These are phyloP conservation scores for Globisporangium alternatum DNA, from an alignment of 352 stramenopile genomes.

Conservation along the genomic window DNA sequence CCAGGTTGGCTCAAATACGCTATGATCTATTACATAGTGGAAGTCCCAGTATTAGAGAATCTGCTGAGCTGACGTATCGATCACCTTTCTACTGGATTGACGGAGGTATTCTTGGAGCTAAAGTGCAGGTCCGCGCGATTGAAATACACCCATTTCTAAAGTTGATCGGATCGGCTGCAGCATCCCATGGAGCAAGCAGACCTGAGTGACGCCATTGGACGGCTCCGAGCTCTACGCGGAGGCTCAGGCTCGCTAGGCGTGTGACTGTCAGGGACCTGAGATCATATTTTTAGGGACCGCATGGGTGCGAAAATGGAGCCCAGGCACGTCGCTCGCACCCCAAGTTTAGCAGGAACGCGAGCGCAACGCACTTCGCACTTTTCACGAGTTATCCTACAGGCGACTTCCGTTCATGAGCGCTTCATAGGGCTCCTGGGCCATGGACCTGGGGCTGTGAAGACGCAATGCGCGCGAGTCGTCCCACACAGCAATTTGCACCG, in stretches of 20 bases:
- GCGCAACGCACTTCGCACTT: slow-evolving; percentile 10
- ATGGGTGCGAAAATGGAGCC: not conserved
- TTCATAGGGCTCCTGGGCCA: not conserved
- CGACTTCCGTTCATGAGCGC: not conserved
- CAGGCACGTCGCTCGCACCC: not conserved
- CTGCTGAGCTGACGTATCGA: not conserved
- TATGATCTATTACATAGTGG: not conserved
- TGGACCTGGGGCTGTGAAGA: not conserved
- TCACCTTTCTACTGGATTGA: not conserved
- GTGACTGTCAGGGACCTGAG: not conserved
- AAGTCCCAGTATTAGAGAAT: not conserved
- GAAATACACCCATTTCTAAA: not conserved
- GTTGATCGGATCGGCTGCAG: not conserved
- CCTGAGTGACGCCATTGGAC: not conserved
- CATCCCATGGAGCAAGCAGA: not conserved
- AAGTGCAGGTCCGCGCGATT: not conserved
- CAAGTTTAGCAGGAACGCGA: slow-evolving; percentile 10
- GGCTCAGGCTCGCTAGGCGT: not conserved
- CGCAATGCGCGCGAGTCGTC: not conserved
- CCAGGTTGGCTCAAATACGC: not conserved
- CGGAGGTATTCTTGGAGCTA: not conserved
- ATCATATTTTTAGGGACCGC: not conserved
- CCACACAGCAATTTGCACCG: slow-evolving; percentile 8
- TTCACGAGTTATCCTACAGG: slow-evolving; percentile 10
- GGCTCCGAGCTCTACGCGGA: not conserved